Base-by-base conservation (phyloP, 306 rosid species). In the Pterocarpus macrocarpus region DNA sequence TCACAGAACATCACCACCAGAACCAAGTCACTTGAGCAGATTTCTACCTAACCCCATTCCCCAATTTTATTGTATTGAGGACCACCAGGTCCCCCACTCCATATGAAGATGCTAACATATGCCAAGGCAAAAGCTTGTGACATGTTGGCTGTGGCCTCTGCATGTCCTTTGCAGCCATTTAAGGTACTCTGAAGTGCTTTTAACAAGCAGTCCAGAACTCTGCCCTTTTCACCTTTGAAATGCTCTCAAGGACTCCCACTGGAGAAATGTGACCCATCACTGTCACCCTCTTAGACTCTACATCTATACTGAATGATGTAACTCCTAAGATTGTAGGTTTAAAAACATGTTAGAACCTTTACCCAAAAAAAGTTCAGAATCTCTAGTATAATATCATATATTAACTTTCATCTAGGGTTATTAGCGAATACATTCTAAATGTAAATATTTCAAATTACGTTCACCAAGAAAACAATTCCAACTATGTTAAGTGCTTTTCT, bases 251-350 rank as follows among this genome's bases (percentile, higher is more conserved):
- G 0, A 95, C 97, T 68, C 84, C 93, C 38, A 72, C 80, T 1
- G 99, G 94, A 69, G 95, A 92, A 70, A 93, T 77, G 86, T 89
- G 91, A 47, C 99, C 99, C 94, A 90, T 91, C 78, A 95, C 99
- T 17, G 97, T 95, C 86, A 95, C 99, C 76, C 90, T 88, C 89
- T 91, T 91, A 0, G 90, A 73, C 58, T 95, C 99, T 39, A 95
- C 81, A 75, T 95, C 99, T 78, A 95, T 88, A 67, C 90, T 95
- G 86, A 90, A 92, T 39, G 99, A 95, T 53, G 97, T 89, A 38
- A 95, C 97, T 64, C 99, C 99, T 95, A 86, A 61, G 2, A 57
- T 79, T 69, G 52, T 9, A 35, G 8, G 43, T 69, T 69, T 17
- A 6, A 69, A 57, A 34, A 58, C 47, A 13, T 28, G 4, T 65